phyloP scores from a whole-genome alignment of 2,329 filamentous ascomycete genomes.

The Hypomyces perniciosus region DNA sequence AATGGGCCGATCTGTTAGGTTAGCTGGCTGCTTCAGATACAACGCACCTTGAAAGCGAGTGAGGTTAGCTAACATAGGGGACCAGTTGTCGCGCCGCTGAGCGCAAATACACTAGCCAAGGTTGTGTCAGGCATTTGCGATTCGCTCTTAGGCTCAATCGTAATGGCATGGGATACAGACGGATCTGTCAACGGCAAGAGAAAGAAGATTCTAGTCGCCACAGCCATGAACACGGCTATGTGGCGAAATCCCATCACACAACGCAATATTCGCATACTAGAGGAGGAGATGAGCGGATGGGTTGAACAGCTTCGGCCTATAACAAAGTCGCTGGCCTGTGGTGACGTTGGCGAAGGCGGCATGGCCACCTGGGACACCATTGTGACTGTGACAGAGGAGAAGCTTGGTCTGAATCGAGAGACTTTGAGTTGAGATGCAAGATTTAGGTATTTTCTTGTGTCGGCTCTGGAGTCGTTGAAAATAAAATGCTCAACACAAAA shows the following conservation, averaged over 20 bases:
- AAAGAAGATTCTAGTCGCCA: slow-evolving; percentile 68
- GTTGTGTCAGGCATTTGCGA: slow-evolving; percentile 73
- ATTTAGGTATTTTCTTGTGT: not conserved
- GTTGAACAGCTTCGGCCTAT: slow-evolving; percentile 67
- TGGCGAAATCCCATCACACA: slow-evolving; percentile 78
- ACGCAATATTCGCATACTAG: slow-evolving; percentile 62
- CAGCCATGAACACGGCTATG: slow-evolving; percentile 88
- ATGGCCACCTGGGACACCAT: slow-evolving; percentile 80
- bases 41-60: not conserved
- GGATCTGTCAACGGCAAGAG: slow-evolving; percentile 50
- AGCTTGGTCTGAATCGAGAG: slow-evolving; percentile 27
- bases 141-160: slow-evolving; percentile 64
- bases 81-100: slow-evolving; percentile 71
- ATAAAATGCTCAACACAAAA: too few species aligned
- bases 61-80: not conserved
- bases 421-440: too few species aligned
- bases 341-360: slow-evolving; percentile 73
- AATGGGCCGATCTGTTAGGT: slow-evolving; percentile 62
- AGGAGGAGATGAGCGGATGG: slow-evolving; percentile 66
- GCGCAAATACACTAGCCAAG: slow-evolving; percentile 82
- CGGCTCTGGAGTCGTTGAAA: not conserved
- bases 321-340: slow-evolving; percentile 75
- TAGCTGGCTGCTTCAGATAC: not conserved
- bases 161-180: slow-evolving; percentile 84
- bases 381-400: slow-evolving; percentile 56